Evolutionary conservation across 2,329 filamentous ascomycete species (phyloP).

Genomic region (Sclerotinia sclerotiorum): DNA sequence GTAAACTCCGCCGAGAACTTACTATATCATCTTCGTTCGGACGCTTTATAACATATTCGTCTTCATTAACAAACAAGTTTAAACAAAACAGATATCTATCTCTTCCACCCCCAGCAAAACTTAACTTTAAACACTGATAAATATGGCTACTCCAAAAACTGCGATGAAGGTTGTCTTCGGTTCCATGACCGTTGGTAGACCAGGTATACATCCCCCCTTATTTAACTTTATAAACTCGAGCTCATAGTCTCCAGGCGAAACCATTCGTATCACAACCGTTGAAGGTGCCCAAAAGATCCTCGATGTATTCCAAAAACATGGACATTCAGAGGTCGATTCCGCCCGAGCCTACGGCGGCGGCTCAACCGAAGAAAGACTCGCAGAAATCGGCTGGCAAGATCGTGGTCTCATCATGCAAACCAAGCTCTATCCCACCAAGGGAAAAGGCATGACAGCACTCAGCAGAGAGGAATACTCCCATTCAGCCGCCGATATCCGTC

Average conservation of each 20-base stretch:
- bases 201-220: background rate
- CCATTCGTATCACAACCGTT: background rate
- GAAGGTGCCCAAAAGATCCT: slow-evolving; percentile 45
- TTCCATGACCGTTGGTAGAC: slow-evolving; percentile 31
- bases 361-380: slow-evolving; percentile 62
- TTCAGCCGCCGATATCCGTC: slow-evolving; percentile 50
- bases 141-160: slow-evolving; percentile 1
- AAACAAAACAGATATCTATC: background rate
- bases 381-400: slow-evolving; percentile 58
- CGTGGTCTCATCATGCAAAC: slow-evolving; percentile 63
- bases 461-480: slow-evolving; percentile 41
- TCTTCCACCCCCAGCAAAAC: background rate
- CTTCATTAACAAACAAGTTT: background rate
- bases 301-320: slow-evolving; percentile 63
- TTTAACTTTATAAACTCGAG: background rate
- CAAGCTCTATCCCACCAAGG: slow-evolving; percentile 44
- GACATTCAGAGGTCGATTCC: slow-evolving; percentile 69
- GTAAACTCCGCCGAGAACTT: slow-evolving; percentile 1
- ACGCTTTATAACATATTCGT: background rate
- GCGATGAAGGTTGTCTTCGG: slow-evolving; percentile 28
- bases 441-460: background rate
- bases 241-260: background rate
- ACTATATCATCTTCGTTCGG: background rate
- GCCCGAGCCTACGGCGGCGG: slow-evolving; percentile 64
- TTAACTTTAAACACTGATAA: background rate